Base-by-base conservation (phyloP, 2,329 filamentous ascomycete genomes). In the Arthrobotrys sphaeroides region DNA sequence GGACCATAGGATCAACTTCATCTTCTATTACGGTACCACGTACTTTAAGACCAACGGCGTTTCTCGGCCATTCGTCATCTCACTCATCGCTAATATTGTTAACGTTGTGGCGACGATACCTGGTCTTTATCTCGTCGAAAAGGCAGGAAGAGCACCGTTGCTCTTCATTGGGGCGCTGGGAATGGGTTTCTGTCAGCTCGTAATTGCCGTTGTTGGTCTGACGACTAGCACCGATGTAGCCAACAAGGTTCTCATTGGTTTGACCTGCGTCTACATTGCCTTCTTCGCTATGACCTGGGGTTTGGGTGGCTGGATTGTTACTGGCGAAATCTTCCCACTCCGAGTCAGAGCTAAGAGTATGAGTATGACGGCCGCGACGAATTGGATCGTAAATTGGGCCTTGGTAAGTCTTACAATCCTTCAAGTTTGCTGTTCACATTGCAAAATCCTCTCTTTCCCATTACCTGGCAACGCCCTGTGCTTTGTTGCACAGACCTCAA, bases 231-330 rank as follows among this genome's bases (percentile, higher is more conserved):
- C 89, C 80, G 79, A 82, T 28, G 83, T 83, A 2, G 85, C 87
- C 5, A 87, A 88, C 78, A 86, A 86, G 49, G 86, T 90, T 20
- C 84, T 90, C 42, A 87, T 90, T 77, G 86, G 87, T 5, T 90
- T 91, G 77, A 87, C 89, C 75, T 91, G 89, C 79, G 84, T 92
- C 80, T 92, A 90, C 82, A 91, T 93, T 64, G 91, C 91, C 83
- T 93, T 93, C 85, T 93, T 93, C 81, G 91, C 91, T 12, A 87
- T 88, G 5, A 91, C 90, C 0, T 93, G 91, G 90, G 91, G 91
- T 1, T 90, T 91, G 0, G 90, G 91, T 18, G 87, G 86, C 0
- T 93, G 91, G 91, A 90, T 91, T 68, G 89, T 91, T 53, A 91
- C 89, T 0, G 90, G 89, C 0, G 89, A 91, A 80, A 90, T 91